Evolutionary conservation across 106 monocot genomes (phyloP), one percentile per base, ranked within the genome.

Genomic region (Posidonia australis): DNA sequence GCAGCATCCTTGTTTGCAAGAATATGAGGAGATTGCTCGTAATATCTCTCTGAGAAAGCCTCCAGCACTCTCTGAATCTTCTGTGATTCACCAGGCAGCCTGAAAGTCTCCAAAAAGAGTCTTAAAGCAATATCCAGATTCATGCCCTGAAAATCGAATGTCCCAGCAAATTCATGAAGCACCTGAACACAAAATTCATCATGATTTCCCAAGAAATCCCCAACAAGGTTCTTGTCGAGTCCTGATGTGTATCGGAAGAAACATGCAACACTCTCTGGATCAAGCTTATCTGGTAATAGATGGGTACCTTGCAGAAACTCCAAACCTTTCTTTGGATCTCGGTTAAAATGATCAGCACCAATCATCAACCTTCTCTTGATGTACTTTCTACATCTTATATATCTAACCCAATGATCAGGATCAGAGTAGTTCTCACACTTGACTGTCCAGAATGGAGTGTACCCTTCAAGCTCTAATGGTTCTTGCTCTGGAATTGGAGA

Each of bases 1-100:
- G 73, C 56, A 17, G 65, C 73, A 73, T 73, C 73, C 46, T 73
- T 73, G 65, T 73, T 65, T 21, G 57, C 73, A 64, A 73, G 73
- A 21, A 65, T 73, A 16, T 47, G 73, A 25, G 73, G 65, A 45
- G 73, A 73, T 44, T 73, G 73, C 44, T 65, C 65, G 48, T 65
- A 73, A 42, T 65, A 73, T 36, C 65, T 73, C 51, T 73, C 73
- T 25, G 73, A 73, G 44, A 73, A 73, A 9, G 73, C 73, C 44
- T 73, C 73, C 23, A 73, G 73, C 1, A 73, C 65, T 45, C 73
- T 73, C 29, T 73, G 73, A 23, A 73, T 73, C 65, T 73, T 73
- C 57, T 73, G 73, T 18, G 73, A 73, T 58, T 73, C 73, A 45
- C 73, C 73, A 30, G 73, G 73, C 44, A 73, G 29, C 46, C 73